A percentile compares a stretch with the other conserved stretches of the same genome.
These are phyloP conservation scores for Neobulgaria alba DNA, from an alignment of 2,329 filamentous ascomycete genomes.

Conservation along the genomic window DNA sequence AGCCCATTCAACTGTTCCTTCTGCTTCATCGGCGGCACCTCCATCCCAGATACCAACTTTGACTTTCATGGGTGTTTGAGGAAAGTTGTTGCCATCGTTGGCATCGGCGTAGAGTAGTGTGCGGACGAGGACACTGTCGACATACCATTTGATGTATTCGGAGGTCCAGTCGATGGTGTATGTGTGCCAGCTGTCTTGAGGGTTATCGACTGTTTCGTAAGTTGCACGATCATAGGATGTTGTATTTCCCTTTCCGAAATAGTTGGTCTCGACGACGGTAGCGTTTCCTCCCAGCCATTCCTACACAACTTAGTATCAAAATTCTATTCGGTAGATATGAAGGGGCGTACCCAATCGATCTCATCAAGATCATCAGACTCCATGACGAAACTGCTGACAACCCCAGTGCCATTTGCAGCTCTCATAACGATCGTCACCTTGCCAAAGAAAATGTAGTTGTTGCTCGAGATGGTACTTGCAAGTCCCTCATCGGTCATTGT, in stretches of 20 bases:
- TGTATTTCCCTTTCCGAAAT: conserved; percentile 63
- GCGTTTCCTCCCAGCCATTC: conserved; percentile 47
- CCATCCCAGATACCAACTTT: conserved; percentile 59
- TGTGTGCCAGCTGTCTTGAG: conserved; percentile 52
- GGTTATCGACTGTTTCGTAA: conserved; percentile 45
- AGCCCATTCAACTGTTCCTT: conserved; percentile 57
- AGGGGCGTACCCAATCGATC: not conserved
- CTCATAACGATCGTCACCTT: conserved; percentile 69
- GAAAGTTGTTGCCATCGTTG: conserved; percentile 53
- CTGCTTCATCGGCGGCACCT: conserved; percentile 44
- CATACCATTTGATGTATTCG: conserved; percentile 55
- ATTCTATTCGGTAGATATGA: not conserved
- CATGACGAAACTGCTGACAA: conserved; percentile 74
- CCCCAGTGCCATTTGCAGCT: conserved; percentile 62
- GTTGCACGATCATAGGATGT: conserved; percentile 59
- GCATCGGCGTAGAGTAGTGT: conserved; percentile 51
- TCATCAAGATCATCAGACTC: conserved; percentile 60
- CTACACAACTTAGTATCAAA: conserved; percentile 1
- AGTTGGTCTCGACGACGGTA: conserved; percentile 52
- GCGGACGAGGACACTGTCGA: conserved; percentile 59
- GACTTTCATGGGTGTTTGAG: conserved; percentile 66
- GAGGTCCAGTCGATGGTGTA: conserved; percentile 65
- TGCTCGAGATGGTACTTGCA: conserved; percentile 66
- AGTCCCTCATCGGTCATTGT: conserved; percentile 60
- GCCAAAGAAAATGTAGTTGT: conserved; percentile 80